Evolutionary conservation across 805 yeast genomes (phyloP).

Genomic region (Saccharomycopsis selenospora): DNA sequence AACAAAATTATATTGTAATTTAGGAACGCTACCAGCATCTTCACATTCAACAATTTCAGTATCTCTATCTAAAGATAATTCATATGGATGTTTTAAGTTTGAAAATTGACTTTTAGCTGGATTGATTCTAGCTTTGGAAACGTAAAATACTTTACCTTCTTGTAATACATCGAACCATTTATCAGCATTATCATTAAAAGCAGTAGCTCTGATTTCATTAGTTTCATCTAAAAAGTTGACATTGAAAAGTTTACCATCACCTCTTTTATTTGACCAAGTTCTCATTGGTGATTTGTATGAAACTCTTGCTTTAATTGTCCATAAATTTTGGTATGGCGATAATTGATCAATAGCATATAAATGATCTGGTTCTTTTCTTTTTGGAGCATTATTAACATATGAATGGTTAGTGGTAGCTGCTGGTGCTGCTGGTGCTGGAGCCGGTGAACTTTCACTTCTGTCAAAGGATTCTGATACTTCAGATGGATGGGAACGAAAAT

Average conservation of each 20-base stretch:
- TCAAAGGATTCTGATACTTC: slow-evolving; percentile 34
- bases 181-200: slow-evolving; percentile 82
- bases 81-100: slow-evolving; percentile 80
- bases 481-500: slow-evolving; percentile 51
- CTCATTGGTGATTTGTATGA: slow-evolving; percentile 81
- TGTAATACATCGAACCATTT: slow-evolving; percentile 66
- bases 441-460: slow-evolving; percentile 6
- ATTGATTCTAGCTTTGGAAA: slow-evolving; percentile 73
- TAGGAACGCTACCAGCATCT: slow-evolving; percentile 60
- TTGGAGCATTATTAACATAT: slow-evolving; percentile 4
- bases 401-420: slow-evolving; percentile 24
- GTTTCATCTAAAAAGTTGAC: slow-evolving; percentile 88
- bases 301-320: slow-evolving; percentile 93
- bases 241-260: slow-evolving; percentile 85
- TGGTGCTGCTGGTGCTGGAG: slow-evolving; percentile 5
- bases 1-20: slow-evolving; percentile 67
- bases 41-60: slow-evolving; percentile 65
- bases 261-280: slow-evolving; percentile 79
- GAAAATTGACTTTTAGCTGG: slow-evolving; percentile 83
- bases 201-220: slow-evolving; percentile 94
- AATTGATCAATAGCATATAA: slow-evolving; percentile 70
- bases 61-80: slow-evolving; percentile 73
- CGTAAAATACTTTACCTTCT: slow-evolving; percentile 84
- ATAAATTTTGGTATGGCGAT: slow-evolving; percentile 82
- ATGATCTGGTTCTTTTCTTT: slow-evolving; percentile 34